phyloP scores from a whole-genome alignment of 106 monocot species.

The Dactylorhiza incarnata region DNA sequence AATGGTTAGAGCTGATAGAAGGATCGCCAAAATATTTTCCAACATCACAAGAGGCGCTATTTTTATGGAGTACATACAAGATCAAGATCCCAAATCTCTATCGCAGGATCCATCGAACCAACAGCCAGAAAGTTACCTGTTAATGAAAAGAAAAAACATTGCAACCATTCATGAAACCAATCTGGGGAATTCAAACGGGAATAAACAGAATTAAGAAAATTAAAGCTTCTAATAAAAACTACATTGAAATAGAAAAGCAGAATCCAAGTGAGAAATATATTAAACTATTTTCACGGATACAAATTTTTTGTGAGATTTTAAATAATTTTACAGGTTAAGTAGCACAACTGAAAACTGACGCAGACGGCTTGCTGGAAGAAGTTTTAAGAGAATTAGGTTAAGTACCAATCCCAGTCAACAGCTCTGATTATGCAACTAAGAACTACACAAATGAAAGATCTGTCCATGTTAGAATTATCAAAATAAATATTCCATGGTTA shows the following conservation, averaged over 20 bases:
- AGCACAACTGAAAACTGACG: not conserved
- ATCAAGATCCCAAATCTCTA: conserved; percentile 97
- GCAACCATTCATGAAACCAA: not conserved
- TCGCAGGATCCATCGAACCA: conserved; percentile 77
- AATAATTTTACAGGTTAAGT: not conserved
- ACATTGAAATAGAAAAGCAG: not conserved
- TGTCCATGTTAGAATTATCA: too few relatives aligned
- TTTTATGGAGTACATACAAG: conserved; percentile 38
- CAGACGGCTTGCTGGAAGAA: too few relatives aligned
- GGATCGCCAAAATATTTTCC: not conserved
- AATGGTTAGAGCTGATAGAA: not conserved
- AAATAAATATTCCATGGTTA: too few relatives aligned
- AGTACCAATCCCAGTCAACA: too few relatives aligned
- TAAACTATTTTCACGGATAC: not conserved
- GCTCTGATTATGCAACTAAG: too few relatives aligned
- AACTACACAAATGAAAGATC: too few relatives aligned
- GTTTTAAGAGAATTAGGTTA: too few relatives aligned
- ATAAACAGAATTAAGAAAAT: not conserved
- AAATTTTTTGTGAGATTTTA: not conserved
- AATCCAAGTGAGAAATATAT: not conserved
- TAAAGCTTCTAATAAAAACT: not conserved
- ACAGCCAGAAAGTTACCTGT: conserved; percentile 93
- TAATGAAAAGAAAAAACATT: conserved; percentile 3
- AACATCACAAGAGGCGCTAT: not conserved
- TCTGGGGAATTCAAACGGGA: not conserved